A percentile compares a stretch with the other conserved stretches of the same genome.
phyloP scores from a whole-genome alignment of 441 rosid genomes.

The Mallotus japonicus region DNA sequence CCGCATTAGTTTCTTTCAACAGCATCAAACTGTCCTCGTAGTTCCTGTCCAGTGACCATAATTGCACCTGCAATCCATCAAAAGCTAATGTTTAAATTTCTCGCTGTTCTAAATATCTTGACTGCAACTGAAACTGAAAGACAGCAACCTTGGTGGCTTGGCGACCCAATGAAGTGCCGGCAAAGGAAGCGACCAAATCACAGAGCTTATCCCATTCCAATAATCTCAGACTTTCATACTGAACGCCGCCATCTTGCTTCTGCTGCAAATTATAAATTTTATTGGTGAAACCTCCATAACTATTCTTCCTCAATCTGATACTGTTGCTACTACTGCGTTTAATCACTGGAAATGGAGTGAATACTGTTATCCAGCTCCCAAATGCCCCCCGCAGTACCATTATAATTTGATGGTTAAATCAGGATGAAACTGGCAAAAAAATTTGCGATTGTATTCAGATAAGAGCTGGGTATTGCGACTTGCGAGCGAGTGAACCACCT shows the following conservation, averaged over 20 bases:
- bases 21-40: constrained; percentile 70
- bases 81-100: not conserved
- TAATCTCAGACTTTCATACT: constrained; percentile 52
- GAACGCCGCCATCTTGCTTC: constrained; percentile 20
- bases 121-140: not conserved
- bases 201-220: constrained; percentile 94
- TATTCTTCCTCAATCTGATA: not conserved
- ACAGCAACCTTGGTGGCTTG: constrained; percentile 53
- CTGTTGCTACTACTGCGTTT: too few relatives aligned
- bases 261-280: not conserved
- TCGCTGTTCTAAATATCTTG: not conserved
- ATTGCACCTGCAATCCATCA: constrained; percentile 36
- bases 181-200: constrained; percentile 73
- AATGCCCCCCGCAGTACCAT: too few relatives aligned
- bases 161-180: constrained; percentile 72
- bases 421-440: too few relatives aligned
- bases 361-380: too few relatives aligned
- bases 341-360: too few relatives aligned
- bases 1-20: constrained; percentile 77
- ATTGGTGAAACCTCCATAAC: not conserved
- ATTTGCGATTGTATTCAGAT: too few relatives aligned
- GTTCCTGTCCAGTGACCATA: constrained; percentile 58
- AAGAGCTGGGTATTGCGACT: too few relatives aligned
- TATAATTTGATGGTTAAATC: too few relatives aligned
- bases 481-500: too few relatives aligned